phyloP scores from a whole-genome alignment of 2,329 filamentous ascomycete species.

The Aspergillus floridensis region DNA sequence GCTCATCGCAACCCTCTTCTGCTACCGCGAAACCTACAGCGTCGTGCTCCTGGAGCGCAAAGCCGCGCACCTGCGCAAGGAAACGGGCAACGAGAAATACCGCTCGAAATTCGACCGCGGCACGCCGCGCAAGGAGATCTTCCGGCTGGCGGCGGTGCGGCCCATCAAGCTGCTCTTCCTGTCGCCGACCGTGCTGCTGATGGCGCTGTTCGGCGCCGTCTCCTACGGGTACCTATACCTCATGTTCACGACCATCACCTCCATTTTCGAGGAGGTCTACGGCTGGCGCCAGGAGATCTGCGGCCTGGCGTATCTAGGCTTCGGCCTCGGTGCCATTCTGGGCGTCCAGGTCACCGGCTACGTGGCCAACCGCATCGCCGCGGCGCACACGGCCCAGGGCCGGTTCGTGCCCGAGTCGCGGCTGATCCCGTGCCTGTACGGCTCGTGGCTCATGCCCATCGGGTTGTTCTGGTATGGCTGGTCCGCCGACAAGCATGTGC shows the following conservation, averaged over 20 bases:
- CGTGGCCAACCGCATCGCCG: conserved; percentile 17
- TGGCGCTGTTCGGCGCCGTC: conserved; percentile 49
- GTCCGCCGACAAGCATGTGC: conserved; percentile 48
- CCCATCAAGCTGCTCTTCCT: conserved; percentile 25
- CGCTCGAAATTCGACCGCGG: conserved; percentile 29
- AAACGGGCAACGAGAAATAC: conserved; percentile 22
- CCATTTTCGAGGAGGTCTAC: conserved; percentile 47
- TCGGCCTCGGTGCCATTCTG: conserved; percentile 38
- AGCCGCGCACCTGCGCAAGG: conserved; percentile 23
- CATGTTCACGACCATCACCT: conserved; percentile 50
- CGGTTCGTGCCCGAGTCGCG: conserved; percentile 43
- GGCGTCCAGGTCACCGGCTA: conserved; percentile 32
- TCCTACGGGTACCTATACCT: conserved; percentile 54
- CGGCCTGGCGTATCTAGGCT: conserved; percentile 46
- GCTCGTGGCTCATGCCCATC: conserved; percentile 49
- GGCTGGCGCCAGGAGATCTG: conserved; percentile 40
- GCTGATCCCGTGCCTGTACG: conserved; percentile 51
- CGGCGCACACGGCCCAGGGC: conserved; percentile 23
- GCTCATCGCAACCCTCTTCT: conserved; percentile 20
- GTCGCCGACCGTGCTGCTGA: conserved; percentile 40
- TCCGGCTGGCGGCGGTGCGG: conserved; percentile 49
- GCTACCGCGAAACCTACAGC: conserved; percentile 31
- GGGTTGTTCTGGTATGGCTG: conserved; percentile 43
- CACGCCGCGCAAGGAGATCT: conserved; percentile 35
- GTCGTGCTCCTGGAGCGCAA: conserved; percentile 27